Evolutionary conservation across 202 grass and related monocot genomes (phyloP), one percentile per base, ranked within the genome.

Genomic region (Elaeis oleifera): DNA sequence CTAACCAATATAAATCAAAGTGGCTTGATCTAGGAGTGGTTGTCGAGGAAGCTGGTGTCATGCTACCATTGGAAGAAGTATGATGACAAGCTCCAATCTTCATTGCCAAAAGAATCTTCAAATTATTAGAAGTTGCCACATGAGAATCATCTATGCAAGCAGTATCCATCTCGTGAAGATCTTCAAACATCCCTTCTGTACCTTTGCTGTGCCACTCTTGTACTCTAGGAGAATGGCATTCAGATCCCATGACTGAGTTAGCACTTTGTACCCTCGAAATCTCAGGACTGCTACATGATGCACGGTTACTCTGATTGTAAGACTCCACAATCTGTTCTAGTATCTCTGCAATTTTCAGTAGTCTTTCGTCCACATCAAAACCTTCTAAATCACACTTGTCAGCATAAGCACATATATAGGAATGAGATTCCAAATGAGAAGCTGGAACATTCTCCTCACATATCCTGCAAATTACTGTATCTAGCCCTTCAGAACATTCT

Each of bases 351-450:
- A 72, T 65, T 65, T 67, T 79, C 5, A 58, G 29, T 32, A 79
- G 31, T 11, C 60, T 50, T 13, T 72, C 60, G 17, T 79, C 76
- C 48, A 79, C 58, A 28, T 54, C 29, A 24, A 65, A 52, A 66
- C 51, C 53, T 58, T 66, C 76, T 72, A 50, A 58, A 51, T 72
- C 68, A 19, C 76, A 79, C 44, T 72, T 55, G 9, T 79, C 70
- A 18, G 61, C 76, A 59, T 70, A 79, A 36, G 76, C 76, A 66
- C 76, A 79, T 49, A 72, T 63, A 31, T 79, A 79, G n/a, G 67
- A 72, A 65, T 79, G 76, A 17, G 59, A 71, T 29, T 72, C 67
- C 13, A 65, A 64, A 58, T 73, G 59, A 65, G 67, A 59, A 39
- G 68, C 29, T 57, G 61, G 68, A 29, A 79, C 51, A 25, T 58